phyloP scores from a whole-genome alignment of 2,329 filamentous ascomycete genomes.

The Colletotrichum sp. region DNA sequence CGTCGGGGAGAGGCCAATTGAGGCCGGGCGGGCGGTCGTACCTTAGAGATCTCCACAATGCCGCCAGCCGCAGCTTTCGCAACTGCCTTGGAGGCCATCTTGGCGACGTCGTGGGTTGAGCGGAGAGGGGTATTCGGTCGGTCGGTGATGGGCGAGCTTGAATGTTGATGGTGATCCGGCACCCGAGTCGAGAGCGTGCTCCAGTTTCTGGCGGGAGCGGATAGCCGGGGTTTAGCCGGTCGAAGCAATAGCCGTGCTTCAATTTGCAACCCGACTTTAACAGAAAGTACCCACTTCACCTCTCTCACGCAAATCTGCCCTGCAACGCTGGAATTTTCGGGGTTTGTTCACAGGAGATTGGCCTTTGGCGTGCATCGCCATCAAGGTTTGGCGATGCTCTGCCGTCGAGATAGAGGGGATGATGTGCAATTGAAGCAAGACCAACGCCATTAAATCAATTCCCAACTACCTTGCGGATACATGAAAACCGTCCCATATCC shows the following conservation, averaged over 20 bases:
- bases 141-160: constrained; percentile 10
- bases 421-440: not conserved
- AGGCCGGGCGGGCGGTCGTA: constrained; percentile 36
- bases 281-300: constrained; percentile 8
- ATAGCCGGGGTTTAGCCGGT: constrained; percentile 14
- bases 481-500: not conserved
- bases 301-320: not conserved
- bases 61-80: constrained; percentile 57
- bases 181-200: constrained; percentile 14
- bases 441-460: constrained; percentile 17
- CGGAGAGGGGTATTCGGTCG: constrained; percentile 12
- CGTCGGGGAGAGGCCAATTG: not conserved
- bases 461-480: constrained; percentile 6
- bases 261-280: constrained; percentile 13
- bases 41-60: constrained; percentile 64
- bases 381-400: not conserved
- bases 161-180: constrained; percentile 10
- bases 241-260: constrained; percentile 21
- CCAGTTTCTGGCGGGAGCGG: constrained; percentile 13
- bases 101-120: constrained; percentile 33
- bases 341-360: not conserved
- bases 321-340: not conserved
- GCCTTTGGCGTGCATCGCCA: not conserved
- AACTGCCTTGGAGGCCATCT: constrained; percentile 67
- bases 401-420: not conserved